Base-by-base conservation (phyloP, 1,139 yeast species). In the Yueomyces sp. region DNA sequence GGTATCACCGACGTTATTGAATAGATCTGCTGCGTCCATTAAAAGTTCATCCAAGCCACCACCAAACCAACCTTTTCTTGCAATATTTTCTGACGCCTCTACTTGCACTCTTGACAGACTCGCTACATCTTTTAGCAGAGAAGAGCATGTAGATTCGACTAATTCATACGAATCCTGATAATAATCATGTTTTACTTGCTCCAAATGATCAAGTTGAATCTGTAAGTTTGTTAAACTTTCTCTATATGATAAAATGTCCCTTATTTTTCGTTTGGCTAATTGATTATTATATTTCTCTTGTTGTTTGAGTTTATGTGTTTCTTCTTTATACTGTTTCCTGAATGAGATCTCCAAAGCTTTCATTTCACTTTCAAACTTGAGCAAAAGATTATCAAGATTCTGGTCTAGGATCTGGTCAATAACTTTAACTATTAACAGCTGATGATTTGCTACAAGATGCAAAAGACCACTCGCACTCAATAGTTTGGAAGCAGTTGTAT, bases 51-150 rank as follows among this genome's bases (percentile, higher is more conserved):
- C 94, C 36, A 84, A 63, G 0, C 94, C 95, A 26, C 91, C 91
- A 7, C 94, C 95, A 8, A 82, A 72, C 86, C 89, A 81, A 6
- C 94, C 93, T 57, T 85, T 85, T 45, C 78, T 70, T 0, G 95
- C 94, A 34, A 86, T 76, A 26, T 83, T 81, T 55, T 83, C 95
- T 52, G 76, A 79, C 4, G 85, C 76, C 54, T 84, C 93, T 33
- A 86, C 75, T 55, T 85, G 91, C 1, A 93, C 91, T 42, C 86
- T 66, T 2, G 84, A 77, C 6, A 82, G 67, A 0, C 82, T 71
- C 0, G 87, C 83, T 1, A 85, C 71, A 46, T 70, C 68, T 8
- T 65, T 59, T 38, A 83, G 64, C 7, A 83, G 66, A 34, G 70
- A 66, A 26, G 67, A 67, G 40, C 80, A 77, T 42, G 84, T 71